Base-by-base conservation (phyloP, 371 early-diverging fungal species). In the Catenaria anguillulae region DNA sequence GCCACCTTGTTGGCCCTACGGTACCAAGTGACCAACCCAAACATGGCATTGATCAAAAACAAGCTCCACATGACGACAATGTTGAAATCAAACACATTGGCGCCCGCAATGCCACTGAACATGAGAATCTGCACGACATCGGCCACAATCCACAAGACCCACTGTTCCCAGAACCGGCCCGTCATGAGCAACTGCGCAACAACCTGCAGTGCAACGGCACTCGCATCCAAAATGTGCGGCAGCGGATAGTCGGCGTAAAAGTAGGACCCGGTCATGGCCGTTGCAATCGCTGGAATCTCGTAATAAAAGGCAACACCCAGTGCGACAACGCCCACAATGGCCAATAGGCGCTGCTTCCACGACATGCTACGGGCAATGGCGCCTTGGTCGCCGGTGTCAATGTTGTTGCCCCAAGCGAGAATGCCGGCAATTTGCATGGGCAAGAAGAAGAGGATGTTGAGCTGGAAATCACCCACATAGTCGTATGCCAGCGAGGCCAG, bases 61-160 rank as follows among this genome's bases (percentile, higher is more conserved):
- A 50, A 31, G 8, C 29, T 29, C 52, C 52, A 50, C 52, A 50
- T 50, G 33, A 29, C 23, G 52, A 24, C 3, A 15, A 50, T 26
- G 52, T 50, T 50, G 31, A 50, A 50, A 31, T 50, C 52, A 31
- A 50, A 29, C 10, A 23, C 8, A 31, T 29, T 29, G 52, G 31
- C 26, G 29, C 29, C 29, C 15, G 19, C 31, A 13, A 29, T 8
- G 33, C 52, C 52, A 8, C 29, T 8, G 29, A 50, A 50, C 52
- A 50, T 50, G 52, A 29, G 15, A 17, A 50, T 50, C 29, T 50
- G 52, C 4, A 50, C 29, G 8, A 50, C 29, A 31, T 50, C 52
- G 52, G 29, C 52, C 21, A 31, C 52, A 29, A 50, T 50, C 52
- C 52, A 50, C 52, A 29, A 15, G 52, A 50, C 12, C 52, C 52